Evolutionary conservation across 1,139 yeast species (phyloP), one percentile per base, ranked within the genome.

Genomic region (Yamadazyma diospyri): DNA sequence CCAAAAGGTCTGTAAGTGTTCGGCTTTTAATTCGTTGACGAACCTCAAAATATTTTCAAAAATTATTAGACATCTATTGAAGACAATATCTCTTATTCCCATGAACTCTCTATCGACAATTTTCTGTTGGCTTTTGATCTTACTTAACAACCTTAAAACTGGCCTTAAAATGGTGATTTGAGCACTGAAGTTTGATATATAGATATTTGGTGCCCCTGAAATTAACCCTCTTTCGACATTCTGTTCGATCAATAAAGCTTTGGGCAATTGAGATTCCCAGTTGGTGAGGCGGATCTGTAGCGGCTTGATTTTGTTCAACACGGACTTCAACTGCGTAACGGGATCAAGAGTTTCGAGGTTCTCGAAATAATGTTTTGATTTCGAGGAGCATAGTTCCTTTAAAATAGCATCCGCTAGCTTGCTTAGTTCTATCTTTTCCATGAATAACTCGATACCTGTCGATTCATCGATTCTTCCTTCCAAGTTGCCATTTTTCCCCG

Each of bases 1-100:
- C 46, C 47, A 43, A 27, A 43, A 41, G 2, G 46, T 41, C 27
- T 43, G 47, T 6, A 43, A 33, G 30, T 43, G 47, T 29, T 43
- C 47, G 11, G 46, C 47, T 23, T 36, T 40, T 17, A 43, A 16
- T 22, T 38, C 37, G 23, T 38, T 41, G 16, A 41, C 29, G 25
- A 43, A 43, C 16, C 35, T 33, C 4, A 43, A 29, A 1, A 41
- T 33, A 16, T 38, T 41, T 19, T 43, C 43, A 23, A 43, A 38
- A 4, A 38, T 38, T 7, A 39, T 32, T 32, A 36, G 24, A 22
- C 46, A 38, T 27, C 37, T 34, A 13, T 36, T 36, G 33, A 32
- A 41, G 9, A 43, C 40, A 18, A 38, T 35, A 29, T 43, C 46
- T 29, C 47, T 33, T 3, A 43, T 40, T 7, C 38, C 37, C 36